Evolutionary conservation across 2,329 filamentous ascomycete genomes (phyloP), one percentile per base, ranked within the genome.

Genomic region (Colletotrichum sp.): DNA sequence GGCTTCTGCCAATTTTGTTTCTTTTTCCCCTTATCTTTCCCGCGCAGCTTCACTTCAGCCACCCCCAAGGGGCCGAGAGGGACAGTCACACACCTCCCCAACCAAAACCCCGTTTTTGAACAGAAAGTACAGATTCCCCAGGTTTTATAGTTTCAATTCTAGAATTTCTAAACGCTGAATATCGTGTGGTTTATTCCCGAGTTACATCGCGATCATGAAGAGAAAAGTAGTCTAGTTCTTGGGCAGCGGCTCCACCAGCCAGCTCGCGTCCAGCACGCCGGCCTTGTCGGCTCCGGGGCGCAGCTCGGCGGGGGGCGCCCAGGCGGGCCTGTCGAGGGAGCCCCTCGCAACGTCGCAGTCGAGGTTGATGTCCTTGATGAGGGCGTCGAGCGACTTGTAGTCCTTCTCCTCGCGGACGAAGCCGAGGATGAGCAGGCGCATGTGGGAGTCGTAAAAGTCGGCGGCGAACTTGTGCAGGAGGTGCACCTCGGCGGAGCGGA

Each of bases 331-430:
- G 66, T 84, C 88, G 80, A 99, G 84, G 84, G 95, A 97, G 79
- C 87, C 86, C 77, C 89, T 88, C 57, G 95, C 93, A 69, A 98
- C 96, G 78, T 94, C 90, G 80, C 97, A 98, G 86, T 98, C 97
- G 77, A 93, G 90, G 80, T 90, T 90, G 81, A 99, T 99, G 85
- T 99, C 97, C 78, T 93, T 90, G 58, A 98, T 91, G 81, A 98
- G 87, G 38, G 93, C 93, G 76, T 98, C 96, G 78, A 95, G 88
- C 76, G 90, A 93, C 74, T 92, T 91, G 85, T 99, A 99, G 86
- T 98, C 95, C 81, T 90, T 92, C 85, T 98, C 97, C 11, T 95
- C 93, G 67, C 97, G 90, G 75, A 99, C 95, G 83, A 95, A 98
- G 34, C 96, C 97, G 75, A 96, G 83, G 64, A 99, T 91, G 29